Evolutionary conservation across 2,329 filamentous ascomycete species (phyloP).

Genomic region (Hortaea werneckii): DNA sequence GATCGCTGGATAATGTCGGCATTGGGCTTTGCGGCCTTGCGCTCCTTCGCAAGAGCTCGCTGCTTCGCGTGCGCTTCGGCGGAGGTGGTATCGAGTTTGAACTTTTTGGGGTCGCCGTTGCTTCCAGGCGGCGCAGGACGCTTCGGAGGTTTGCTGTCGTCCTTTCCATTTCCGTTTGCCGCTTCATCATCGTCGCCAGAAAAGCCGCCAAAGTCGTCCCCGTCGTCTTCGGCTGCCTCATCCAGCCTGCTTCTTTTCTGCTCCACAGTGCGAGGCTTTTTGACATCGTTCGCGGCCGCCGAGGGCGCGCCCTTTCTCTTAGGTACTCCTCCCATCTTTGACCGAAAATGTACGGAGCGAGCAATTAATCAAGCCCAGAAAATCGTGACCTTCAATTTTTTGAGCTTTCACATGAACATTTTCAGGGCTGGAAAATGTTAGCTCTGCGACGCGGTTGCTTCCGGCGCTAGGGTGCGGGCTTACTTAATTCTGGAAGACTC

Average conservation of each 20-base stretch:
- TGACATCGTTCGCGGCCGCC: conserved; percentile 15
- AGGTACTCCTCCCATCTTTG: conserved; percentile 25
- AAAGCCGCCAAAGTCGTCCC: conserved; percentile 10
- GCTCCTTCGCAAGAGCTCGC: conserved; percentile 75
- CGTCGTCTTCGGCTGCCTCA: conserved; percentile 18
- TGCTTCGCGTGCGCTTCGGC: conserved; percentile 89
- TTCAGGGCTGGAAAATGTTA: neutral
- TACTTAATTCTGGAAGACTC: no score
- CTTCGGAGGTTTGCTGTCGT: conserved; percentile 2
- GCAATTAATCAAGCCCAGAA: no score
- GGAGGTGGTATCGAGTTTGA: conserved; percentile 47
- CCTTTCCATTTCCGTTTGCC: neutral
- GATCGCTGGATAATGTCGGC: conserved; percentile 79
- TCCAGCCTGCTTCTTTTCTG: conserved; percentile 14
- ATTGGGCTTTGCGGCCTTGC: conserved; percentile 85
- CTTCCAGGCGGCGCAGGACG: conserved; percentile 1
- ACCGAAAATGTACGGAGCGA: no score
- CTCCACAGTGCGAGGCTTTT: conserved; percentile 32
- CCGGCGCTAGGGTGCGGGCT: no score
- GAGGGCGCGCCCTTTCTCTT: conserved; percentile 30
- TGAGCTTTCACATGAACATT: neutral
- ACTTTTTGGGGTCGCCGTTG: conserved; percentile 18
- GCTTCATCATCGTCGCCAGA: conserved; percentile 7
- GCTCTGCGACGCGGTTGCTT: neutral
- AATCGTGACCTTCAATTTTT: no score